Conservation (phyloP, 2,329 filamentous ascomycete species). For the Sclerotiophoma versabilis region DNA sequence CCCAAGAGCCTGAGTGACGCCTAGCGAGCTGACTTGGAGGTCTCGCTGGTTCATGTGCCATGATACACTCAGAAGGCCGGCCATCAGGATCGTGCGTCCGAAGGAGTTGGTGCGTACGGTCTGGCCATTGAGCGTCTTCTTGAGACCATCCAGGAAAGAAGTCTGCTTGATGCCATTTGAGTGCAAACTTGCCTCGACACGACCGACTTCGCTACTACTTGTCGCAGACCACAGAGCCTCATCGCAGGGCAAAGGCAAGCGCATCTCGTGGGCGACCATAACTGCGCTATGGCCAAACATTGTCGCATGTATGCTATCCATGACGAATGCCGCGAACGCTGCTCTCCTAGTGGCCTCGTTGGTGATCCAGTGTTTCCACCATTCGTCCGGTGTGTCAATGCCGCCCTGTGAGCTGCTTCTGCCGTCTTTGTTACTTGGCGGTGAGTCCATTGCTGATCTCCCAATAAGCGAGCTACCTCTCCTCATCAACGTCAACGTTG, state of each 20-base stretch:
- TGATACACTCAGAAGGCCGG: constrained; percentile 87
- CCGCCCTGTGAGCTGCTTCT: constrained; percentile 56
- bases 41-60: constrained; percentile 99
- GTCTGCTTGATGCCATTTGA: constrained; percentile 83
- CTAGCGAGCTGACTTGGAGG: constrained; percentile 86
- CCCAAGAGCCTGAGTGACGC: constrained; percentile 79
- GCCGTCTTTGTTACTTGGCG: constrained; percentile 74
- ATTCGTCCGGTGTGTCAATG: constrained; percentile 79
- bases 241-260: constrained; percentile 88
- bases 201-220: constrained; percentile 83
- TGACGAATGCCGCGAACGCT: constrained; percentile 91
- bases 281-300: constrained; percentile 98
- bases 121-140: constrained; percentile 84
- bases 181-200: constrained; percentile 80
- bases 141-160: constrained; percentile 89
- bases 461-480: constrained; percentile 90
- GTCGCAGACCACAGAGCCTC: constrained; percentile 91
- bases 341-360: constrained; percentile 89
- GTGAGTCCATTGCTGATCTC: constrained; percentile 82
- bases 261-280: constrained; percentile 96
- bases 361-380: constrained; percentile 96
- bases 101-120: constrained; percentile 91
- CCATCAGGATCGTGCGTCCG: constrained; percentile 91
- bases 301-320: constrained; percentile 94
- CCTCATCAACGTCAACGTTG: constrained; percentile 93